These are phyloP conservation scores for Endocladia muricata DNA, from an alignment of 31 red algal species.

Conservation along the genomic window DNA sequence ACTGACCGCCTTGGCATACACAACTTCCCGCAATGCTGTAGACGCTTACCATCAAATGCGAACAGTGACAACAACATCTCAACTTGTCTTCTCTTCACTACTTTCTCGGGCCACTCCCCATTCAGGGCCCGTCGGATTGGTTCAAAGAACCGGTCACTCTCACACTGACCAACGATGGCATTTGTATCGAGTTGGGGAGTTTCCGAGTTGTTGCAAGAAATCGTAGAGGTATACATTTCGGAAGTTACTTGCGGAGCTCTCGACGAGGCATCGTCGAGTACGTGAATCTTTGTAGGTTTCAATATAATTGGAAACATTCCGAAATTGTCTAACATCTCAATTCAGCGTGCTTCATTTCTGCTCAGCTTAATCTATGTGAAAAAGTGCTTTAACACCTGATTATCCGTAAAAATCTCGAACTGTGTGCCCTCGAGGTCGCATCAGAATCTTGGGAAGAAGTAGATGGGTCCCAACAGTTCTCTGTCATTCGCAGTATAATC, in stretches of 20 bases:
- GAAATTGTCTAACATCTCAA: background rate
- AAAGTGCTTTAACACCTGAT: slow-evolving; percentile 5
- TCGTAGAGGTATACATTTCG: background rate
- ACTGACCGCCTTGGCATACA: background rate
- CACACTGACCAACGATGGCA: background rate
- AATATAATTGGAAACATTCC: background rate
- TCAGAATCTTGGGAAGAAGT: background rate
- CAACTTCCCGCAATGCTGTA: background rate
- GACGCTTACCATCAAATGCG: background rate
- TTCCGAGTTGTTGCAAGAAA: background rate
- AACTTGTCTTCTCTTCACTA: background rate
- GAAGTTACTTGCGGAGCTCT: background rate
- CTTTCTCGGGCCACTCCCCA: background rate
- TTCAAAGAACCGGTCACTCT: background rate
- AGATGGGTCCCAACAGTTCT: background rate
- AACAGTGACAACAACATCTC: background rate
- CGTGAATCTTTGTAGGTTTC: background rate
- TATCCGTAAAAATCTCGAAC: background rate
- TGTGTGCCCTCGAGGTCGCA: background rate
- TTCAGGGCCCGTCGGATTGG: background rate
- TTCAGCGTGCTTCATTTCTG: background rate
- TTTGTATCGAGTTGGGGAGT: background rate
- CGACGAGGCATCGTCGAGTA: background rate
- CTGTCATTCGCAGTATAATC: slow-evolving; percentile 7
- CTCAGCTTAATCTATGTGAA: background rate